Base-by-base conservation (phyloP, 176 grass and related monocot species). In the Triticum urartu region DNA sequence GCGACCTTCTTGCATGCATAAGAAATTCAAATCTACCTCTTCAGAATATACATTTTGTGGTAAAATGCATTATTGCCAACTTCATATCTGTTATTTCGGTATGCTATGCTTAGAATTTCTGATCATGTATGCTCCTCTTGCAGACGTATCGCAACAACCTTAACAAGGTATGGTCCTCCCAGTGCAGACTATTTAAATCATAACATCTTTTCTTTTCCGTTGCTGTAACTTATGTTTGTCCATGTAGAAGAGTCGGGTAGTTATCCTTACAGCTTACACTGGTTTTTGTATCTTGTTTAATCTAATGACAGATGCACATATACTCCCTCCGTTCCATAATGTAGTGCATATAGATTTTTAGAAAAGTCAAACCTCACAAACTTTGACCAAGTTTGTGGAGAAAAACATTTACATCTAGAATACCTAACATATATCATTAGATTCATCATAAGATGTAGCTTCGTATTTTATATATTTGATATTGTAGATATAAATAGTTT, bases 11-110 rank as follows among this genome's bases (percentile, higher is more conserved):
- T 76, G 61, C 94, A 78, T 94, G 92, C 85, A 92, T 94, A 93
- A 96, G 97, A 91, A 93, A 87, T 89, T 89, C 82, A 52, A 90
- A 82, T 0, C 25, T 93, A 83, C 90, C 91, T 82, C 92, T 96
- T 91, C 79, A 94, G 56, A 90, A 99, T 89, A 96, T 99, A 83
- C 97, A 99, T 99, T 99, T 96, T 92, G 97, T 99, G 90, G 97
- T 94, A 99, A 92, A 59, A 69, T 89, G 36, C 52, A 52, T 65
- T 85, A 39, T 28, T 80, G 24, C 30, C 45, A 63, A 64, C 64
- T 30, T 91, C 84, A 67, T 65, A 20, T 82, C 68, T 88, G 64
- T 85, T 61, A 11, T 30, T 36, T 82, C 66, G 21, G 43, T 79
- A 66, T 68, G n/a, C 4, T 59, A 72, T 80, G 70, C 20, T 87